Base-by-base conservation (phyloP, 805 yeast species). In the Kodamaea laetipori region DNA sequence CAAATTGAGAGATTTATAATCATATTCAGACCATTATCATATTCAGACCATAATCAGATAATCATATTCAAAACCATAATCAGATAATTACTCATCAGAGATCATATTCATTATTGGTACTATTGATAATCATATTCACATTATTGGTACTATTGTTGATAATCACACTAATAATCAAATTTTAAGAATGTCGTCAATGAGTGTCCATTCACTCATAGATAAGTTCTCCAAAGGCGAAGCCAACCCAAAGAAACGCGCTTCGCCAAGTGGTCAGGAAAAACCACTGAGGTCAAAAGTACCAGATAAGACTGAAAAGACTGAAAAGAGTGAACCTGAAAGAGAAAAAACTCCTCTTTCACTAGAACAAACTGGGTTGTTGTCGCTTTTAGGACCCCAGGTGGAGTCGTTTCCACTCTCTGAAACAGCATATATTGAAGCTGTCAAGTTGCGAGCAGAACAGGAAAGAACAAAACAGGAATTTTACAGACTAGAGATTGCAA, bases 381-480 rank as follows among this genome's bases (percentile, higher is more conserved):
- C 64, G 3, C 57, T 82, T 7, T 63, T 84, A 27, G 90, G 89
- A 1, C 68, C 79, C 3, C 69, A 76, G 23, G 67, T 78, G 10
- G 55, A 69, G 6, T 60, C 66, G 26, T 80, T 84, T 77, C 80
- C 81, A 0, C 74, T 68, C 53, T 66, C 83, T 6, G 85, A 84
- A 43, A 69, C 71, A 6, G 74, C 89, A 3, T 70, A 82, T 21
- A 60, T 70, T 18, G 79, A 77, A 49, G 82, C 89, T 0, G 63
- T 88, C 27, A 71, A 73, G 25, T 72, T 84, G 23, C 73, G 81
- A 41, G 61, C 79, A 2, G 90, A 88, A 58, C 92, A 85, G 56
- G 97, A 90, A 59, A 73, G 76, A 34, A 84, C 97, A 1, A 84
- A 84, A 51, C 96, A 90, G 60, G 94, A 85, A 51, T 82, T 72